Base-by-base conservation (phyloP, 371 early-diverging fungal species). In the Apophysomyces ossiformis region DNA sequence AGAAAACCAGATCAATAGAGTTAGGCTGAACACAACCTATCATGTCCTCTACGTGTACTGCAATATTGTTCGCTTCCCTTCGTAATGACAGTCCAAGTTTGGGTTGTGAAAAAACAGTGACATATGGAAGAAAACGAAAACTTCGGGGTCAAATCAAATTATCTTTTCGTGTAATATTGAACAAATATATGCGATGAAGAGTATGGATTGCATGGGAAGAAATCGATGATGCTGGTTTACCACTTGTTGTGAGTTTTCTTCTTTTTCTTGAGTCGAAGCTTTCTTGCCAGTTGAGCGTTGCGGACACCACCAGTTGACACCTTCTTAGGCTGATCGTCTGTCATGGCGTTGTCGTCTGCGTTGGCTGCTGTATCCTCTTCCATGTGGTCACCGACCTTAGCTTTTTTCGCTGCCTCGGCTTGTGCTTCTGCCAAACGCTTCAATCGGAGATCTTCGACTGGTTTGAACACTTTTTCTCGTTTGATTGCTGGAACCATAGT, bases 361-460 rank as follows among this genome's bases (percentile, higher is more conserved):
- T 38, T 57, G 8, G 41, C 7, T 1, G 11, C 15, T 46, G 66
- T 68, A 37, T 70, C 73, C 37, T 73, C 70, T 58, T 77, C 72
- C 70, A 70, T 74, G 9, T 58, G 62, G 45, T 73, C 72, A 37
- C 72, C 67, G 9, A 77, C 70, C 43, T 72, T 78, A 39, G 72
- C 66, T 39, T 79, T 75, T 7, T 72, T 67, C 50, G 78, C 81
- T 15, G 79, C 81, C 44, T 75, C 79, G 35, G 76, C 77, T 69
- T 83, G 84, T 64, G 76, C 75, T 57, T 71, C 61, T 21, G 84
- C 81, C 65, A 83, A 73, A 46, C 84, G 77, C 59, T 61, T 61
- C 35, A 79, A 69, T 61, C 84, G 81, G 21, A 70, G 68, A 66
- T 81, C 84, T 60, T 81, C 81, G 7, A 81, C 77, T 35, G 81